Evolutionary conservation across 2,329 filamentous ascomycete genomes (phyloP).

Genomic region (Beauveria sp.): DNA sequence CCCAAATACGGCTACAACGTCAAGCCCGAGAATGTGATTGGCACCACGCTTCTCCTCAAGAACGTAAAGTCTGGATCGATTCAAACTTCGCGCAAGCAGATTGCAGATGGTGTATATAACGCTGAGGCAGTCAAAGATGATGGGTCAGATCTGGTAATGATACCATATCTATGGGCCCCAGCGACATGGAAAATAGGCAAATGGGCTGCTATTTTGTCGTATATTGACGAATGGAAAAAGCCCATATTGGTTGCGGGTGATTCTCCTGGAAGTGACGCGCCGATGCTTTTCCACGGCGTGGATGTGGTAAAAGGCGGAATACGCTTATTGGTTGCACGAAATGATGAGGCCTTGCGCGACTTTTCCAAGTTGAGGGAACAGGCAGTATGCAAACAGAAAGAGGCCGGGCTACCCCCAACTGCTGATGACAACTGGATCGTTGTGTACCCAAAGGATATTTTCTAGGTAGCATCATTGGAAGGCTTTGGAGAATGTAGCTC

Average conservation of each 20-base stretch:
- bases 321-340: neutral
- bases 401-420: neutral
- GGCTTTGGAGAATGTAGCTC: neutral
- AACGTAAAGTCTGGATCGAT: conserved; percentile 20
- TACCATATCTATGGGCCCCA: conserved; percentile 33
- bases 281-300: conserved; percentile 38
- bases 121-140: neutral
- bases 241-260: conserved; percentile 35
- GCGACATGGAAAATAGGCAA: conserved; percentile 37
- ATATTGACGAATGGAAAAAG: conserved; percentile 35
- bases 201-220: conserved; percentile 34
- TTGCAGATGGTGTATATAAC: conserved; percentile 29
- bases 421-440: neutral
- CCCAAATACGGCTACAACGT: conserved; percentile 39
- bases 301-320: conserved; percentile 20
- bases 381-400: neutral
- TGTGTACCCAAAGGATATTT: neutral
- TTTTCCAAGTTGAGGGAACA: neutral
- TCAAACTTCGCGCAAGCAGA: conserved; percentile 32
- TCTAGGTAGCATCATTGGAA: neutral
- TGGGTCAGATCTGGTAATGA: conserved; percentile 25
- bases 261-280: conserved; percentile 34
- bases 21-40: conserved; percentile 35
- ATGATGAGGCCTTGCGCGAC: neutral
- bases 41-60: conserved; percentile 31